Percentiles rank a stretch among this genome's conserved stretches.
Conservation (phyloP, 208 protist species). For the Trypanosoma cruzi region DNA sequence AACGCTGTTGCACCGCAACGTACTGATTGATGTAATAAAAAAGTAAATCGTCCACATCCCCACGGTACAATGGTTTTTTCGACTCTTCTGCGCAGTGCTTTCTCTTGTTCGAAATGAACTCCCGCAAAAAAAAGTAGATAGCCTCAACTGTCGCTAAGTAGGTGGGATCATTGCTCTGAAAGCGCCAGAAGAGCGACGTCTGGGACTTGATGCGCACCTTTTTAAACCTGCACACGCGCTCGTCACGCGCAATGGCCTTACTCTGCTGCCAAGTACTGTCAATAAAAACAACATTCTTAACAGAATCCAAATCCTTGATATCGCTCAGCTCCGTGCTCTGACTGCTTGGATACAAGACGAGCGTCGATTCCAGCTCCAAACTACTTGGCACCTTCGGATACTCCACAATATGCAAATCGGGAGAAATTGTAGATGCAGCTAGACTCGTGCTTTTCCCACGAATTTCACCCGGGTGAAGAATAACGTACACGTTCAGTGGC, state of each 20-base stretch:
- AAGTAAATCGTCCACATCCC: conserved; percentile 95
- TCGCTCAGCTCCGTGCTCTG: conserved; percentile 74
- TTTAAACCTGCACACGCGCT: conserved; percentile 68
- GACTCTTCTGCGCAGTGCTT: conserved; percentile 18
- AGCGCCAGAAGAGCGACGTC: conserved; percentile 94
- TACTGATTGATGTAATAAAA: conserved; percentile 96
- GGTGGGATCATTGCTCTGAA: conserved; percentile 91
- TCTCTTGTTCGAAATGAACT: conserved; percentile 82
- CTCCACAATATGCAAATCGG: conserved; percentile 79
- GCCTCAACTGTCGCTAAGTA: conserved; percentile 95
- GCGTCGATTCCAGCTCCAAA: conserved; percentile 63
- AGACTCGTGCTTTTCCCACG: conserved; percentile 93
- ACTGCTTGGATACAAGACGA: conserved; percentile 88
- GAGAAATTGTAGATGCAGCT: conserved; percentile 89
- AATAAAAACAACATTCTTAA: conserved; percentile 93
- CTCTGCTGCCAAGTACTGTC: conserved; percentile 95
- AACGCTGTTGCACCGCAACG: conserved; percentile 89
- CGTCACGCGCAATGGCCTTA: conserved; percentile 84
- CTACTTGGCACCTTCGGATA: conserved; percentile 69
- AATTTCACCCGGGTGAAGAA: conserved; percentile 90
- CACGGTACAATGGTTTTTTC: conserved; percentile 57
- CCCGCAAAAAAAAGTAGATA: conserved; percentile 94
- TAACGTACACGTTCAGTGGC: conserved; percentile 84
- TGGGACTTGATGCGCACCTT: conserved; percentile 84
- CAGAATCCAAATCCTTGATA: conserved; percentile 63